These are phyloP conservation scores for Lactarius vividus DNA, from an alignment of 768 basidiomycete species.

Conservation along the genomic window DNA sequence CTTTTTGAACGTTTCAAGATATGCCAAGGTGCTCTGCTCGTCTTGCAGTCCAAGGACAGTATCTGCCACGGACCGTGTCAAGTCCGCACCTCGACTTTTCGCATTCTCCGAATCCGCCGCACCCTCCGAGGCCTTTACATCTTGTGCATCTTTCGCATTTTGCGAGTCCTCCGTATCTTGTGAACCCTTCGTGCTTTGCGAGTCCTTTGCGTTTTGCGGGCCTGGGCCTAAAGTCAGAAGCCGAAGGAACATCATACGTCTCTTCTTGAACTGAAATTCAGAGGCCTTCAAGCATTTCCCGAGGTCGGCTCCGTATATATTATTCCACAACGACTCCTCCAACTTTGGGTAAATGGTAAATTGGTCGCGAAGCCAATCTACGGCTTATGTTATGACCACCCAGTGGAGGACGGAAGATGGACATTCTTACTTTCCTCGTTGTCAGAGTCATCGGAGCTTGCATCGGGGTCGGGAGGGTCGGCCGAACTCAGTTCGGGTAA, in stretches of 20 bases:
- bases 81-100: not conserved
- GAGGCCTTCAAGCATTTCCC: not conserved
- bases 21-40: not conserved
- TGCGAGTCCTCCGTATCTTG: no score
- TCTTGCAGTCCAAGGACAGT: not conserved
- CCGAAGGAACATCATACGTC: not conserved
- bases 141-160: no score
- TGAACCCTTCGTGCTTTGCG: no score
- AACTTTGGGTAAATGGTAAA: not conserved
- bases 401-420: not conserved
- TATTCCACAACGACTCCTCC: not conserved
- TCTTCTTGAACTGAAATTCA: conserved; percentile 11
- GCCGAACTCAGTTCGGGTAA: not conserved
- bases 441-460: not conserved
- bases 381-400: not conserved
- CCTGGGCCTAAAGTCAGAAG: conserved; percentile 3
- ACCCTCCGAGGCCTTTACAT: no score
- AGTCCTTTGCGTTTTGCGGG: no score
- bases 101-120: not conserved
- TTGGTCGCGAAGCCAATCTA: conserved; percentile 5
- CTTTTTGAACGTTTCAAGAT: not conserved
- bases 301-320: not conserved
- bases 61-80: not conserved
- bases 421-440: not conserved
- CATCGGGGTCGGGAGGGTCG: not conserved